These are phyloP conservation scores for Trichoderma lentiforme DNA, from an alignment of 2,329 filamentous ascomycete species.

Conservation along the genomic window DNA sequence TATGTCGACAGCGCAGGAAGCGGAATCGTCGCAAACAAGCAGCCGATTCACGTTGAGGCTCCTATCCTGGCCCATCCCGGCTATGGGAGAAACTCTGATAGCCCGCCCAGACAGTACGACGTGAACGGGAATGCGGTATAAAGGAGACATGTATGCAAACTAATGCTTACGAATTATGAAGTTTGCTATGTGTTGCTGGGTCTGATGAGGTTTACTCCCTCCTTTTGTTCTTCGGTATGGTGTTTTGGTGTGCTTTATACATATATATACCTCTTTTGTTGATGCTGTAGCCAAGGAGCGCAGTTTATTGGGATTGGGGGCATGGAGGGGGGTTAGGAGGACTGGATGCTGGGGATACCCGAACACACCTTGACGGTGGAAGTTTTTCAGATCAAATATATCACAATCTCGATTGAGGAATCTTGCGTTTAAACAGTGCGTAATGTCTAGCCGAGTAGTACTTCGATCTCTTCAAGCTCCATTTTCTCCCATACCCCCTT, in stretches of 20 bases:
- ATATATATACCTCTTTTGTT: constrained; percentile 11
- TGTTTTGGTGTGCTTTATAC: constrained; percentile 14
- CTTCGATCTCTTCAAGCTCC: neutral
- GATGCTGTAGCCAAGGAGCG: neutral
- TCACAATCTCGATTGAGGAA: neutral
- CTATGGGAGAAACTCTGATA: constrained; percentile 38
- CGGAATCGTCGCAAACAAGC: constrained; percentile 5
- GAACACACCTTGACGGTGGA: constrained; percentile 4
- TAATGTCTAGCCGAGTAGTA: neutral
- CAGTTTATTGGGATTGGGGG: neutral
- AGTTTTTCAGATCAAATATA: neutral
- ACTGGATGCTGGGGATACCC: neutral
- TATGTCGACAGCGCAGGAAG: constrained; percentile 31
- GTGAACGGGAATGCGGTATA: constrained; percentile 4
- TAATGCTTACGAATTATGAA: constrained; percentile 1
- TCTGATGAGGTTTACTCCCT: neutral
- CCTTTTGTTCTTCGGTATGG: neutral
- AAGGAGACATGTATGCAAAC: neutral
- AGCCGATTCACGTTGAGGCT: constrained; percentile 30
- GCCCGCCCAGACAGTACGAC: constrained; percentile 24
- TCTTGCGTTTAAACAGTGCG: too few relatives aligned
- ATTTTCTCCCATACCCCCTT: neutral
- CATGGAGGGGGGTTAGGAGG: neutral
- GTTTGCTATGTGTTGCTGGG: neutral
- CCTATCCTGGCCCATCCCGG: constrained; percentile 47